phyloP scores from a whole-genome alignment of 345 rosid genomes.

The Firmiana major region DNA sequence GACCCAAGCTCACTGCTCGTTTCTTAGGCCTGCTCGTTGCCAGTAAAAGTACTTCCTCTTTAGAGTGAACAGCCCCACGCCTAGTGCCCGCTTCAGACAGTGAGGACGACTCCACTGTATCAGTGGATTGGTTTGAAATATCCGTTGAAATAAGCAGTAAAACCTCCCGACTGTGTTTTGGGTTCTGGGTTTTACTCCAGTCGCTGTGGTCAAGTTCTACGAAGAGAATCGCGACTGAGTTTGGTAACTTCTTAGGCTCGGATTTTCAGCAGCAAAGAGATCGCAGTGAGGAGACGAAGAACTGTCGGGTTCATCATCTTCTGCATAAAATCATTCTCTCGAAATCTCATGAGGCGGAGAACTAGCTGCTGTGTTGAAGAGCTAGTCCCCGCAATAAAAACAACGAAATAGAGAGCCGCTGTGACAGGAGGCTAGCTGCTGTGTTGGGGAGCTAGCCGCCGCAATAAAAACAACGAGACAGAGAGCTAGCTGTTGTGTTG shows the following conservation, averaged over 20 bases:
- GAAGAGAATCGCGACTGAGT: not conserved
- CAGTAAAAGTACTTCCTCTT: constrained; percentile 33
- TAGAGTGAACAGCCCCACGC: constrained; percentile 8
- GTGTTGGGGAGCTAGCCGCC: too few species aligned
- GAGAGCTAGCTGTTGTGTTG: too few species aligned
- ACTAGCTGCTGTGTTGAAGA: too few species aligned
- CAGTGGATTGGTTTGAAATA: constrained; percentile 4
- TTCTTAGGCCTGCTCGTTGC: constrained; percentile 64
- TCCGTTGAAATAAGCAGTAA: constrained; percentile 7
- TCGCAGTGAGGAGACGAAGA: too few species aligned
- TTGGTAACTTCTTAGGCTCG: not conserved
- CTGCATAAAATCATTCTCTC: too few species aligned
- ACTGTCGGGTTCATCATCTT: too few species aligned
- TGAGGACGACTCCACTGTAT: constrained; percentile 12
- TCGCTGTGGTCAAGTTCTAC: not conserved
- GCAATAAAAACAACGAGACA: too few species aligned
- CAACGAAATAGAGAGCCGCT: too few species aligned
- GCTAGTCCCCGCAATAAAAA: too few species aligned
- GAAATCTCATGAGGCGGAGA: too few species aligned
- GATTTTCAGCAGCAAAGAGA: too few species aligned
- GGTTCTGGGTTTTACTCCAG: not conserved
- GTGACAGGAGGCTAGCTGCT: too few species aligned
- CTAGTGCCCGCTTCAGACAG: constrained; percentile 18
- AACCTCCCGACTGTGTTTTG: not conserved
- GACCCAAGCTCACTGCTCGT: constrained; percentile 60